Evolutionary conservation across 2,329 filamentous ascomycete species (phyloP).

Genomic region (Westerdykella sp.): DNA sequence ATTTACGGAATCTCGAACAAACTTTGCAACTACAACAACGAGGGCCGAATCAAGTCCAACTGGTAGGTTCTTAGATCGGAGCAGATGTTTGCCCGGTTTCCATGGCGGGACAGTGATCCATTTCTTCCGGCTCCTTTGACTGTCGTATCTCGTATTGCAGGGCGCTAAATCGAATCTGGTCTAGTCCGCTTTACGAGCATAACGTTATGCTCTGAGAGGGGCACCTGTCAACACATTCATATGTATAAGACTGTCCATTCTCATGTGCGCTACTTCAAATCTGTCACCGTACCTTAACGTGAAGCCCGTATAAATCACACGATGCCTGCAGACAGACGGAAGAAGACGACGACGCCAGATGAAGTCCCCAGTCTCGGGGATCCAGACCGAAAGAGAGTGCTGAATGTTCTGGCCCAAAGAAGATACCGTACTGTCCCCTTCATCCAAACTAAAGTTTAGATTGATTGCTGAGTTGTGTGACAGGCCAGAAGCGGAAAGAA

Average conservation of each 20-base stretch:
- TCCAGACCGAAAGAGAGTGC: slow-evolving; percentile 26
- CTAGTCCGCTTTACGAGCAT: slow-evolving; percentile 11
- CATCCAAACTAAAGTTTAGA: background rate
- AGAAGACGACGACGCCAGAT: slow-evolving; percentile 16
- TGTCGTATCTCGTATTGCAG: no score
- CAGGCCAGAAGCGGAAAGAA: slow-evolving; percentile 23
- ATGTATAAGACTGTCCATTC: background rate
- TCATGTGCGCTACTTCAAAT: background rate
- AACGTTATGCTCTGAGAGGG: slow-evolving; percentile 17
- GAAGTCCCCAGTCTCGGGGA: slow-evolving; percentile 18
- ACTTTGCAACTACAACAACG: no score
- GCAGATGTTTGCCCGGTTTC: no score
- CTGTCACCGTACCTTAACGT: slow-evolving; percentile 5
- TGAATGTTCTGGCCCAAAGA: slow-evolving; percentile 28
- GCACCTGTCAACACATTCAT: background rate
- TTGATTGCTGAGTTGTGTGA: background rate
- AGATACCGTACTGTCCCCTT: slow-evolving; percentile 20
- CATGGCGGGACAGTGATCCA: no score
- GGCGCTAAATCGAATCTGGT: slow-evolving; percentile 4
- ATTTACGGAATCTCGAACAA: no score
- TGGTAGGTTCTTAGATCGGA: no score
- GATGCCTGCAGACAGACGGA: slow-evolving; percentile 18
- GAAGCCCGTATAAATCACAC: slow-evolving; percentile 10
- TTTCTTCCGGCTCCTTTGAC: no score
- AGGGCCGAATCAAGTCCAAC: no score